phyloP scores from a whole-genome alignment of 73 alveolate genomes.

The Paraurostyla sp. region DNA sequence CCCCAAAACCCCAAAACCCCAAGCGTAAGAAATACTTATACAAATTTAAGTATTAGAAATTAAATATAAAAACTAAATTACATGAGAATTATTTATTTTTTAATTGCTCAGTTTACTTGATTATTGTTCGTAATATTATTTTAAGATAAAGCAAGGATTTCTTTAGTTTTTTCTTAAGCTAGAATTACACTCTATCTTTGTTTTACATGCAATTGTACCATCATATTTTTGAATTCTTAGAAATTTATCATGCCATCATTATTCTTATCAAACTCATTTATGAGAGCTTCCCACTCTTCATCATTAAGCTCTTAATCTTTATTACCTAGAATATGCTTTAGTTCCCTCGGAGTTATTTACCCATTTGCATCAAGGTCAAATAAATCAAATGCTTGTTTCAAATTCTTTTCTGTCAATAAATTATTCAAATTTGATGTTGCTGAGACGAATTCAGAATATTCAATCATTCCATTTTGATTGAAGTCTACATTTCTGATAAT shows the following conservation, averaged over 20 bases:
- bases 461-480: conserved; percentile 67
- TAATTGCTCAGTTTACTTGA: too few species aligned
- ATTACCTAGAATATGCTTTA: conserved; percentile 50
- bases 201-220: conserved; percentile 38
- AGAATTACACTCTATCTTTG: background rate
- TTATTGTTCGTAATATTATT: too few species aligned
- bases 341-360: conserved; percentile 58
- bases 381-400: conserved; percentile 57
- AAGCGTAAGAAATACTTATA: too few species aligned
- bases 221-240: conserved; percentile 69
- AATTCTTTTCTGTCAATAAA: conserved; percentile 43
- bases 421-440: conserved; percentile 50
- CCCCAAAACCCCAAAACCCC: too few species aligned
- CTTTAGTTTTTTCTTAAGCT: too few species aligned
- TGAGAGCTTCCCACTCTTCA: conserved; percentile 65
- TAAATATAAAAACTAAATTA: too few species aligned
- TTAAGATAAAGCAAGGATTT: too few species aligned
- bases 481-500: conserved; percentile 65
- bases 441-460: conserved; percentile 71
- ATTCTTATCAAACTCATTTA: conserved; percentile 64
- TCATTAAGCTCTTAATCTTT: conserved; percentile 44
- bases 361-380: conserved; percentile 67
- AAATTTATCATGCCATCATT: conserved; percentile 73
- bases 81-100: too few species aligned
- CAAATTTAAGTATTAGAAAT: too few species aligned